These are phyloP conservation scores for Trametes maxima DNA, from an alignment of 768 basidiomycete genomes.

Conservation along the genomic window DNA sequence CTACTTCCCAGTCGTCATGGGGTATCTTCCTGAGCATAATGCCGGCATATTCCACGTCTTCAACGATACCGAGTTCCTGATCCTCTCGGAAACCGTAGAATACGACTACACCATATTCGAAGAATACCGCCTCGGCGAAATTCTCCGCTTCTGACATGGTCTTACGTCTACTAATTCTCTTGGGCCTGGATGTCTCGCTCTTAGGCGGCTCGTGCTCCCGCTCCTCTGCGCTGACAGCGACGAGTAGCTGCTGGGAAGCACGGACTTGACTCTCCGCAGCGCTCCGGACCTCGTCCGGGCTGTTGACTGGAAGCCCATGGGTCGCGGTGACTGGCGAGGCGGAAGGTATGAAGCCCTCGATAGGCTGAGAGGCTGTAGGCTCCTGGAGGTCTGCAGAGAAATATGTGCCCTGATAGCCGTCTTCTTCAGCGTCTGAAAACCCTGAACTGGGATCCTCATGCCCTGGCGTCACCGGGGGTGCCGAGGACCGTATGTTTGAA, in stretches of 20 bases:
- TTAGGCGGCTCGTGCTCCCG: slow-evolving; percentile 6
- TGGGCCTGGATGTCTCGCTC: slow-evolving; percentile 9
- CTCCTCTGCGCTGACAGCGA: not conserved
- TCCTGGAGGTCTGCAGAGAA: slow-evolving; percentile 45
- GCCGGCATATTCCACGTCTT: slow-evolving; percentile 77
- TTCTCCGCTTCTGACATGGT: slow-evolving; percentile 43
- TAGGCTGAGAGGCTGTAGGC: slow-evolving; percentile 19
- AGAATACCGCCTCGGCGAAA: slow-evolving; percentile 76
- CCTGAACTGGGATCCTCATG: slow-evolving; percentile 64
- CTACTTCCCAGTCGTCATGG: slow-evolving; percentile 72
- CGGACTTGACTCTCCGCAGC: not conserved
- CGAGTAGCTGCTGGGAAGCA: not conserved
- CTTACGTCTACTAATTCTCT: slow-evolving; percentile 18
- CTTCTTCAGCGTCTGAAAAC: slow-evolving; percentile 86
- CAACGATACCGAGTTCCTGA: slow-evolving; percentile 81
- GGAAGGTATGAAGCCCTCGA: slow-evolving; percentile 27
- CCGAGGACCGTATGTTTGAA: slow-evolving; percentile 84
- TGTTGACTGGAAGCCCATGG: not conserved
- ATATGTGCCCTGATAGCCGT: slow-evolving; percentile 87
- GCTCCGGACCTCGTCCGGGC: not conserved
- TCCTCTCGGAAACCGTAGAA: slow-evolving; percentile 85
- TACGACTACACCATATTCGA: slow-evolving; percentile 87
- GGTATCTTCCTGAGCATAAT: slow-evolving; percentile 65
- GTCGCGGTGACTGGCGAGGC: slow-evolving; percentile 20
- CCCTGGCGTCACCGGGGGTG: slow-evolving; percentile 51